Evolutionary conservation across 163 green algal species (phyloP), one percentile per base, ranked within the genome.

Genomic region (Trebouxiophyceae sp.): DNA sequence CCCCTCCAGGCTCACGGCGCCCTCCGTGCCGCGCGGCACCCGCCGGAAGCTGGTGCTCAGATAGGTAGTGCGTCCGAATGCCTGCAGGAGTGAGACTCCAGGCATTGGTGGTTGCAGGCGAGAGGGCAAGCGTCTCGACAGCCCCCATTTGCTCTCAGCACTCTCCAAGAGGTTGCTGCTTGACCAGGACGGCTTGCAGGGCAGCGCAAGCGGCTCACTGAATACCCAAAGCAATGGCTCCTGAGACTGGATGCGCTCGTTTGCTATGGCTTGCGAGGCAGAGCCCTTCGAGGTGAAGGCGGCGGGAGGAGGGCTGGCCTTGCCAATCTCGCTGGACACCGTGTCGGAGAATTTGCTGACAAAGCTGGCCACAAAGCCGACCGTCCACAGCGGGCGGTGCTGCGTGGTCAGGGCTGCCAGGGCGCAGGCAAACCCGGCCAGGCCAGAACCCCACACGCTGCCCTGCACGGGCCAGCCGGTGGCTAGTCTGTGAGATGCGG

Each of bases 261-360:
- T 16, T 16, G 16, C 16, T 54, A 20, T 54, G n/a, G n/a, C n/a
- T n/a, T n/a, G n/a, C n/a, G n/a, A n/a, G n/a, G n/a, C n/a, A n/a
- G n/a, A n/a, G n/a, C n/a, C n/a, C n/a, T n/a, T n/a, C n/a, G n/a
- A n/a, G n/a, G n/a, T n/a, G n/a, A n/a, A n/a, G n/a, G n/a, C n/a
- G n/a, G n/a, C n/a, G n/a, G n/a, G n/a, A n/a, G n/a, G n/a, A n/a
- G n/a, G n/a, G n/a, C 71, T 29, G 45, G 85, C 89, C 82, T 99
- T 99, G 33, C 93, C 93, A 26, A 99, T 81, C 73, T 99, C 93
- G 29, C 83, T 95, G 4, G 89, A 93, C 8, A 92, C 85, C 22
- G 93, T 99, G 77, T 99, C 93, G 1, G 85, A 91, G 5, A 99
- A 82, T 73, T 99, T 99, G 74, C 85, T 97, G 45, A 82, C 86